Evolutionary conservation across 352 stramenopile species (phyloP).

Genomic region (Globisporangium orthogonon): DNA sequence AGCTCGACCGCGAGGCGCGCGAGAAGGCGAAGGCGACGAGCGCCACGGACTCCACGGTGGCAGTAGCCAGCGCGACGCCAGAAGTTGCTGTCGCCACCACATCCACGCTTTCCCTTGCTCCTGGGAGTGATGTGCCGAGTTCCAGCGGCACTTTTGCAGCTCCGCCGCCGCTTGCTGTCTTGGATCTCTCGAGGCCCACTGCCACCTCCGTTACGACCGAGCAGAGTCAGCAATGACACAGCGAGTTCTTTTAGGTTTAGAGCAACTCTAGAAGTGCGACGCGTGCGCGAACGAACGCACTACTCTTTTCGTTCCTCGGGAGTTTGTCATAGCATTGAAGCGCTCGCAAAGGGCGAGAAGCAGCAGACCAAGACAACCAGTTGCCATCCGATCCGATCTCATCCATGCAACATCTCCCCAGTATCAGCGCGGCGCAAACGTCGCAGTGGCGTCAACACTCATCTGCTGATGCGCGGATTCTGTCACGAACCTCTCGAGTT

Average conservation of each 20-base stretch:
- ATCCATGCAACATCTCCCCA: too few species aligned
- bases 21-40: slow-evolving; percentile 4
- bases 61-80: not conserved
- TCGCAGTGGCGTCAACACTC: not conserved
- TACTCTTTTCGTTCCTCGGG: too few species aligned
- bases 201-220: not conserved
- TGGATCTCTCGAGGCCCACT: not conserved
- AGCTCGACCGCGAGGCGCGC: slow-evolving; percentile 20
- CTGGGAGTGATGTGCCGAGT: not conserved
- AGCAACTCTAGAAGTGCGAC: too few species aligned
- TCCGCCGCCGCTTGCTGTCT: not conserved
- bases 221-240: too few species aligned
- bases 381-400: too few species aligned
- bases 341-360: too few species aligned
- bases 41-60: not conserved
- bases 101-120: not conserved
- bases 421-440: not conserved
- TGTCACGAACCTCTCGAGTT: not conserved
- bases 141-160: not conserved
- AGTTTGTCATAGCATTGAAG: too few species aligned
- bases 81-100: not conserved
- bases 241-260: too few species aligned
- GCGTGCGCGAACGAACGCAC: too few species aligned
- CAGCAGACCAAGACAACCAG: too few species aligned
- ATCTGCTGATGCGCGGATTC: not conserved